These are phyloP conservation scores for Phytophthora boehmeriae DNA, from an alignment of 352 stramenopile genomes.

Conservation along the genomic window DNA sequence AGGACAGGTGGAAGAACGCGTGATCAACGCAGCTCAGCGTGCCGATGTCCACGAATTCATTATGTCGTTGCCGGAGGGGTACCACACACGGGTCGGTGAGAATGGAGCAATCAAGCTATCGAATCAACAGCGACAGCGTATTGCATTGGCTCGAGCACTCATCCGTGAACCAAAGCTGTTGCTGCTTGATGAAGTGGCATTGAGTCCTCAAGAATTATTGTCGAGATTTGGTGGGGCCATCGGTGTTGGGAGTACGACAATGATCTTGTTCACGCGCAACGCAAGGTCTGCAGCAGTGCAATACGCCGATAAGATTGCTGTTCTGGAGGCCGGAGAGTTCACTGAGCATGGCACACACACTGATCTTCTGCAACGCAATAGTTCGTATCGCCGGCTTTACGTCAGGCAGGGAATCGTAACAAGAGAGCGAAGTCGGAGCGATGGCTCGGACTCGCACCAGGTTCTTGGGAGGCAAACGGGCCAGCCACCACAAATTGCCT, in stretches of 20 bases:
- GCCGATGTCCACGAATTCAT: constrained; percentile 68
- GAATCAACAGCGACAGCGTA: constrained; percentile 90
- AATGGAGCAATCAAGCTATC: constrained; percentile 90
- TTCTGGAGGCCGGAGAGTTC: constrained; percentile 43
- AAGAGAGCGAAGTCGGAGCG: constrained; percentile 4
- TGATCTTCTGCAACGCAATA: constrained; percentile 57
- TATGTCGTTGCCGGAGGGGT: constrained; percentile 80
- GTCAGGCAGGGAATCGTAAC: constrained; percentile 33
- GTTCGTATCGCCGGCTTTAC: constrained; percentile 81
- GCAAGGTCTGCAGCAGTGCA: constrained; percentile 68
- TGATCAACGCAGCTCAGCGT: constrained; percentile 67
- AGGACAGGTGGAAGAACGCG: constrained; percentile 55
- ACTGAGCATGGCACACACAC: constrained; percentile 58
- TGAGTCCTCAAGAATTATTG: constrained; percentile 41
- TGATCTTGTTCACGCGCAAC: constrained; percentile 91
- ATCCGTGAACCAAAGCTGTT: constrained; percentile 48
- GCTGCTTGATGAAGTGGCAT: constrained; percentile 52
- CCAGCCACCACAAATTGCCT: constrained; percentile 9
- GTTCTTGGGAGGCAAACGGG: neutral
- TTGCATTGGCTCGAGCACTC: constrained; percentile 50
- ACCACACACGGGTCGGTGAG: constrained; percentile 48
- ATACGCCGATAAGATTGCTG: constrained; percentile 62
- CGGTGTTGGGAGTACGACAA: constrained; percentile 48
- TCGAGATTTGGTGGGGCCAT: constrained; percentile 56
- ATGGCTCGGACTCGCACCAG: neutral